Percentiles rank a stretch among this genome's conserved stretches.
Conservation (phyloP, 1,139 yeast genomes). For the Protomyces inundatus region DNA sequence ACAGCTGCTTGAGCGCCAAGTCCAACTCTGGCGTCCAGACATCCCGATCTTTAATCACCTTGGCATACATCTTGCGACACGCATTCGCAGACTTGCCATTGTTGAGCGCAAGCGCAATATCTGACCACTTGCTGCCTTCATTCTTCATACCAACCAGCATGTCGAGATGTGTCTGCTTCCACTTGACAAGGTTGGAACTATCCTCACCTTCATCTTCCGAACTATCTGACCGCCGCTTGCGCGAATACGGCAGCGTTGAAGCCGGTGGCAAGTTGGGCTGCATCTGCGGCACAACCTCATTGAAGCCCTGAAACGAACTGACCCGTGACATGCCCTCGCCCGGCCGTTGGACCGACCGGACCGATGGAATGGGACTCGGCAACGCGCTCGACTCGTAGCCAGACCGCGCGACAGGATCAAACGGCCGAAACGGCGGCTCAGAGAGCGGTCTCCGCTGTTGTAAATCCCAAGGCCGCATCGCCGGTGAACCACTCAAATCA, state of each 20-base stretch:
- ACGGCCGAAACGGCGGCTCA: background rate
- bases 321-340: background rate
- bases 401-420: background rate
- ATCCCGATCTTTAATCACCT: background rate
- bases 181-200: background rate
- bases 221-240: background rate
- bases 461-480: background rate
- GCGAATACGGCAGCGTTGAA: background rate
- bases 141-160: background rate
- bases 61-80: constrained; percentile 1
- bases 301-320: background rate
- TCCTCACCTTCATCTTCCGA: background rate
- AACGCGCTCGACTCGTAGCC: background rate
- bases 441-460: background rate
- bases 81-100: background rate
- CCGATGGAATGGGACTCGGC: background rate
- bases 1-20: background rate
- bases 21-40: background rate
- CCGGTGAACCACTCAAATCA: background rate
- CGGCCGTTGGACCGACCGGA: background rate
- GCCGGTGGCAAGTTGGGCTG: background rate
- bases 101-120: background rate
- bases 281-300: background rate
- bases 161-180: background rate
- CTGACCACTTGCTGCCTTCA: background rate